phyloP scores from a whole-genome alignment of 768 basidiomycete species.

The Auricularia heimuer region DNA sequence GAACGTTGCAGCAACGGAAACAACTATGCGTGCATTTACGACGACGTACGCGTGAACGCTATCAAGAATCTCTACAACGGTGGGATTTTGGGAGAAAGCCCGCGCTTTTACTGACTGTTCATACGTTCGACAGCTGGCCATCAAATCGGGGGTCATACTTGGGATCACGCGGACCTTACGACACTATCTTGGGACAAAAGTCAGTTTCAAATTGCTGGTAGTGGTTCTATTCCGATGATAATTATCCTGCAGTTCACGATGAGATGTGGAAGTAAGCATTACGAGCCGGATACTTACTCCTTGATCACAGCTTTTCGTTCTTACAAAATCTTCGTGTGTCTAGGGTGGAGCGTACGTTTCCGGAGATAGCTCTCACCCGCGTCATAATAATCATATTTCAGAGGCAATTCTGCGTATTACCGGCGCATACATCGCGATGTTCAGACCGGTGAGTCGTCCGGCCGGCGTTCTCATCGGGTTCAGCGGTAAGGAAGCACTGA shows the following conservation, averaged over 20 bases:
- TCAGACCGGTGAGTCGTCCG: slow-evolving; percentile 22
- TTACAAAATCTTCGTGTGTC: background rate
- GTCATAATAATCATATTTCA: background rate
- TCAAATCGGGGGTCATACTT: slow-evolving; percentile 37
- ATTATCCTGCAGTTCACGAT: slow-evolving; percentile 19
- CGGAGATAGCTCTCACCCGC: background rate
- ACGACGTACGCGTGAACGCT: slow-evolving; percentile 11
- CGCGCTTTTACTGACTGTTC: background rate
- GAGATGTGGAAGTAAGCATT: slow-evolving; percentile 21
- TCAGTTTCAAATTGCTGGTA: background rate
- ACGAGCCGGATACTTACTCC: background rate
- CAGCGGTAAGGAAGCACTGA: slow-evolving; percentile 36
- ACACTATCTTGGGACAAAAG: slow-evolving; percentile 22
- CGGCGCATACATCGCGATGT: background rate
- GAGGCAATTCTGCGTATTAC: background rate
- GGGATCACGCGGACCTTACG: slow-evolving; percentile 29
- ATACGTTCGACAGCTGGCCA: slow-evolving; percentile 22
- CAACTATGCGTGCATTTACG: slow-evolving; percentile 20
- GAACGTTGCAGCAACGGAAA: slow-evolving; percentile 3
- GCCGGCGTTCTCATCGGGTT: slow-evolving; percentile 31
- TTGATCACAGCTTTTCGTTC: background rate
- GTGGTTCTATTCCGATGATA: background rate
- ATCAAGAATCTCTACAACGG: slow-evolving; percentile 28
- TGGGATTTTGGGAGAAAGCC: background rate
- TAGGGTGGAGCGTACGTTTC: background rate